Percentiles rank a stretch among this genome's conserved stretches.
Evolutionary conservation across 805 yeast genomes (phyloP).

Genomic region (Lachancea waltii): DNA sequence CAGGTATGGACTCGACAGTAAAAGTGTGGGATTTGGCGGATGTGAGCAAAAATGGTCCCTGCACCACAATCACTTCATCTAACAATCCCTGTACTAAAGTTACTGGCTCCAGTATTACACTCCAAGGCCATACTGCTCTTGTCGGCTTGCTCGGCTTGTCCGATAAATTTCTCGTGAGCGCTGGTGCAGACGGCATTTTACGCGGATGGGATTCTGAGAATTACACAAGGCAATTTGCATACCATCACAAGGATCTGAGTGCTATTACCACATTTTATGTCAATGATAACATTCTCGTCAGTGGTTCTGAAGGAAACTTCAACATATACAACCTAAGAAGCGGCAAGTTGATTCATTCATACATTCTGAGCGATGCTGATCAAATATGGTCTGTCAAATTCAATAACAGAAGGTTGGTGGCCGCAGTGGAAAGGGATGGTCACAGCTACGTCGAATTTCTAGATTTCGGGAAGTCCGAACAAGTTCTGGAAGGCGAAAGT

Average conservation of each 20-base stretch:
- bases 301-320: conserved; percentile 84
- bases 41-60: conserved; percentile 47
- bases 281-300: conserved; percentile 73
- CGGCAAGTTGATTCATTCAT: conserved; percentile 66
- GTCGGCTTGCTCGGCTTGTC: conserved; percentile 83
- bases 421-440: conserved; percentile 76
- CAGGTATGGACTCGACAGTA: conserved; percentile 84
- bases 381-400: conserved; percentile 94
- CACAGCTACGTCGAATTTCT: conserved; percentile 76
- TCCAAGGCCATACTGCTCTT: conserved; percentile 83
- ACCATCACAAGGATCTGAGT: conserved; percentile 69
- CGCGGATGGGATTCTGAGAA: conserved; percentile 88
- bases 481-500: neutral
- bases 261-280: conserved; percentile 94
- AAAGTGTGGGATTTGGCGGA: conserved; percentile 83
- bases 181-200: conserved; percentile 91
- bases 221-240: conserved; percentile 56
- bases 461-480: conserved; percentile 50
- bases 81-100: conserved; percentile 25
- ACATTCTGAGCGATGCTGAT: conserved; percentile 69
- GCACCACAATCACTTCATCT: conserved; percentile 18
- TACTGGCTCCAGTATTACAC: conserved; percentile 41
- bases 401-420: conserved; percentile 76
- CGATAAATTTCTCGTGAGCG: conserved; percentile 74
- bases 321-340: conserved; percentile 81